A percentile compares a stretch with the other conserved stretches of the same genome.
These are phyloP conservation scores for Puccinellia tenuiflora DNA, from an alignment of 176 grass and related monocot genomes.

Conservation along the genomic window DNA sequence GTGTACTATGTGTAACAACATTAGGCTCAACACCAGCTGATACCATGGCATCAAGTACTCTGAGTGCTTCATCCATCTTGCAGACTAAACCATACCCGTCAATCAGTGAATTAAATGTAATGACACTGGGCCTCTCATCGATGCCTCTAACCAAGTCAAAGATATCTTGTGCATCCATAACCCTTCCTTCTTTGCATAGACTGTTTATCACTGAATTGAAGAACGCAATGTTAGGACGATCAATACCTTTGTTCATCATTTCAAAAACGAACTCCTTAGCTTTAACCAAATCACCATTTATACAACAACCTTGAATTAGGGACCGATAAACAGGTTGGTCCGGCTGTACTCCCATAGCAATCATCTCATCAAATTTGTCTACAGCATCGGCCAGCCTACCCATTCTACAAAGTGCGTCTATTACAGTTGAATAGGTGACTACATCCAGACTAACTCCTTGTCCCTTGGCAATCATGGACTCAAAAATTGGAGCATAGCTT, in stretches of 20 bases:
- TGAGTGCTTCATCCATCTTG: background rate
- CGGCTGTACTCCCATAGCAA: background rate
- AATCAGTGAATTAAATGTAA: background rate
- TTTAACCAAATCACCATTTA: too few species aligned
- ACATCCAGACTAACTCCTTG: background rate
- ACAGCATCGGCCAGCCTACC: too few species aligned
- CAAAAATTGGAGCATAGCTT: too few species aligned
- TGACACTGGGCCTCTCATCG: background rate
- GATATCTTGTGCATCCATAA: background rate
- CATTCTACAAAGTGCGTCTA: too few species aligned
- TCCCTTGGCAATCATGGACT: background rate
- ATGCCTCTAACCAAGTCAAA: background rate
- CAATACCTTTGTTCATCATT: too few species aligned
- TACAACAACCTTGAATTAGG: too few species aligned
- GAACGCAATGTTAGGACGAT: too few species aligned
- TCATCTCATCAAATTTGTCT: background rate
- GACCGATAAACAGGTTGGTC: background rate
- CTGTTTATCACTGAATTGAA: too few species aligned
- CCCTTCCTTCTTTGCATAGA: too few species aligned
- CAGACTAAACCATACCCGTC: background rate
- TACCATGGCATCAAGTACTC: background rate
- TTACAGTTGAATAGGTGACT: too few species aligned
- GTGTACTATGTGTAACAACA: background rate
- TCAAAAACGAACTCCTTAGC: too few species aligned
- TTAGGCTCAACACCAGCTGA: background rate